These are phyloP conservation scores for Citrus reticulata DNA, from an alignment of 345 rosid species.

Conservation along the genomic window DNA sequence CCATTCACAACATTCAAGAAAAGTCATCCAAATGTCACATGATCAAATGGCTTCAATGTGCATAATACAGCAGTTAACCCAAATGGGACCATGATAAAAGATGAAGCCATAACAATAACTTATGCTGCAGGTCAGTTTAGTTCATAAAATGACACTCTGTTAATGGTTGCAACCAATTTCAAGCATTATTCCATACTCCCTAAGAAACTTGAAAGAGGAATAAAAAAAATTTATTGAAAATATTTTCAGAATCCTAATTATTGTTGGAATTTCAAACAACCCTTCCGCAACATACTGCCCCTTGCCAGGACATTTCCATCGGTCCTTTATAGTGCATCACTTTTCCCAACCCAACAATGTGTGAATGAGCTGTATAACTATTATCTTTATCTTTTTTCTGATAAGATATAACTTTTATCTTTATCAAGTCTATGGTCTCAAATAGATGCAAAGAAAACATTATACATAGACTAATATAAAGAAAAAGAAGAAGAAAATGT, in stretches of 20 bases:
- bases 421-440: background rate
- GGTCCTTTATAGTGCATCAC: background rate
- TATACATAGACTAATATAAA: background rate
- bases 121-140: no score
- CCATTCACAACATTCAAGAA: conserved; percentile 5
- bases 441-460: background rate
- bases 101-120: background rate
- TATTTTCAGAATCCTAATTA: background rate
- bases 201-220: background rate
- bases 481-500: background rate
- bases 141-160: background rate
- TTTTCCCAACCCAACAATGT: background rate
- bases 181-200: background rate
- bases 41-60: background rate
- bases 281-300: background rate
- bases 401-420: background rate
- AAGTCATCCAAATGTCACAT: background rate
- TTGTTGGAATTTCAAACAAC: background rate
- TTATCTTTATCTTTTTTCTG: background rate
- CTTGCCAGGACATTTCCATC: background rate
- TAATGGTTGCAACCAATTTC: background rate
- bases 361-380: background rate
- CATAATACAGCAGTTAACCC: background rate
- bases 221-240: background rate
- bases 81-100: background rate